phyloP scores from a whole-genome alignment of 208 protist genomes.

The Wallacemonas sp. region DNA sequence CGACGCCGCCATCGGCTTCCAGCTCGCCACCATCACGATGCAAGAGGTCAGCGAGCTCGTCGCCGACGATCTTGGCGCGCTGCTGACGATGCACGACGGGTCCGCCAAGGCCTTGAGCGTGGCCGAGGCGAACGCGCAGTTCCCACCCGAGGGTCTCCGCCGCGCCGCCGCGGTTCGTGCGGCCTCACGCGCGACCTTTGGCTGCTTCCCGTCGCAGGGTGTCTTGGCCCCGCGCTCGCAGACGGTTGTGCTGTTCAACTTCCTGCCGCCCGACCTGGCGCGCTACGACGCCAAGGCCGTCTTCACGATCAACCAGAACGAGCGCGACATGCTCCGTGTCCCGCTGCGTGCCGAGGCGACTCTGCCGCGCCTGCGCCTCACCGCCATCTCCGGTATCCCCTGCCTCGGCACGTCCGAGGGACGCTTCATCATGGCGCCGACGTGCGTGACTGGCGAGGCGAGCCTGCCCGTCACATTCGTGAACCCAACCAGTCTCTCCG shows the following conservation, averaged over 20 bases:
- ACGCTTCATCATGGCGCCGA: constrained; percentile 63
- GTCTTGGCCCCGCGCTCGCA: constrained; percentile 47
- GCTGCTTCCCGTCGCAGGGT: constrained; percentile 52
- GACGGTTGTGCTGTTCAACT: constrained; percentile 65
- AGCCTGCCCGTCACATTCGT: constrained; percentile 40
- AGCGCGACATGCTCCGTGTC: constrained; percentile 36
- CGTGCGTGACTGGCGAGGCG: constrained; percentile 74
- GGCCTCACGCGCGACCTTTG: constrained; percentile 31
- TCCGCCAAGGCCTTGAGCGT: constrained; percentile 14
- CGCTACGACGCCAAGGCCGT: constrained; percentile 51
- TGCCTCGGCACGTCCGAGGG: constrained; percentile 32
- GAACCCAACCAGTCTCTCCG: constrained; percentile 80
- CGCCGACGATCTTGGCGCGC: constrained; percentile 23
- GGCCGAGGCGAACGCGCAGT: constrained; percentile 8
- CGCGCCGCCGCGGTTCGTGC: not conserved
- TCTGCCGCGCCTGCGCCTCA: constrained; percentile 35
- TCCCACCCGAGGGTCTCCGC: not conserved
- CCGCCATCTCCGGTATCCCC: constrained; percentile 18
- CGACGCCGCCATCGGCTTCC: constrained; percentile 52
- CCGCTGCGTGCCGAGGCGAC: constrained; percentile 59
- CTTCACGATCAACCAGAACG: constrained; percentile 43
- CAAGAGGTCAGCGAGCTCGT: constrained; percentile 52
- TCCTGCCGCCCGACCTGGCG: constrained; percentile 39
- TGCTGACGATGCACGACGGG: constrained; percentile 20
- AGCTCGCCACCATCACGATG: constrained; percentile 32